phyloP scores from a whole-genome alignment of 192 early-diverging fungal genomes.

The Hyaloraphidium curvatum region DNA sequence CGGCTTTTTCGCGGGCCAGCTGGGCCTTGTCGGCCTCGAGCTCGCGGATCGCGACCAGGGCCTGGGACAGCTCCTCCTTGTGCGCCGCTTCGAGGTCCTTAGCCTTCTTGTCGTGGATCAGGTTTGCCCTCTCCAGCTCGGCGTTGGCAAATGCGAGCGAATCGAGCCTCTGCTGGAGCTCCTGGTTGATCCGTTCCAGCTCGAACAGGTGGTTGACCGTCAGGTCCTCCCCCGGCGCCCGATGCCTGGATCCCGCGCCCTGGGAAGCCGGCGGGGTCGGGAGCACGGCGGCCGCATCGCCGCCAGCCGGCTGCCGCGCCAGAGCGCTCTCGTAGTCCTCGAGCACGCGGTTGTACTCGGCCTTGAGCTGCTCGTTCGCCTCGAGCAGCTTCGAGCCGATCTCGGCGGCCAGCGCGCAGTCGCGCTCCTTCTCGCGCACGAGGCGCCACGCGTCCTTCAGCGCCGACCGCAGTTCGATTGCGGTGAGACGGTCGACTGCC shows the following conservation, averaged over 20 bases:
- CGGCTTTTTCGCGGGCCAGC: slow-evolving; percentile 4
- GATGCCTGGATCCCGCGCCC: too few species aligned
- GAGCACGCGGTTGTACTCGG: slow-evolving; percentile 5
- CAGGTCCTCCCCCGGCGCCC: neutral
- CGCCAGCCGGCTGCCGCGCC: neutral
- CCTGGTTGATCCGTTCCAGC: neutral
- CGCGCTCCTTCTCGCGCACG: too few species aligned
- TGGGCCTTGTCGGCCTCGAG: slow-evolving; percentile 5
- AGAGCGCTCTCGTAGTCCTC: neutral
- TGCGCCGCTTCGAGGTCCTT: neutral
- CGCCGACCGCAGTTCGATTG: too few species aligned
- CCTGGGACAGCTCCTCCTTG: neutral
- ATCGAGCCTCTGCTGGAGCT: slow-evolving; percentile 5
- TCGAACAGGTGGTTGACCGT: neutral
- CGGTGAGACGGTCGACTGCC: too few species aligned
- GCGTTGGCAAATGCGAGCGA: too few species aligned
- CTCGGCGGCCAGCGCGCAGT: slow-evolving; percentile 13
- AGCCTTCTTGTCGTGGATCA: neutral
- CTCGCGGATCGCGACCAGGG: neutral
- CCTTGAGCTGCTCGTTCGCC: slow-evolving; percentile 8
- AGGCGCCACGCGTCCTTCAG: too few species aligned
- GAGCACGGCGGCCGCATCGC: neutral
- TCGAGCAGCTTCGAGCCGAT: slow-evolving; percentile 13
- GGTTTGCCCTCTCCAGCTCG: neutral
- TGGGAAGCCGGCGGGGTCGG: too few species aligned